A percentile compares a stretch with the other conserved stretches of the same genome.
Evolutionary conservation across 768 basidiomycete genomes (phyloP).

Genomic region (Amanita subjunquillea): DNA sequence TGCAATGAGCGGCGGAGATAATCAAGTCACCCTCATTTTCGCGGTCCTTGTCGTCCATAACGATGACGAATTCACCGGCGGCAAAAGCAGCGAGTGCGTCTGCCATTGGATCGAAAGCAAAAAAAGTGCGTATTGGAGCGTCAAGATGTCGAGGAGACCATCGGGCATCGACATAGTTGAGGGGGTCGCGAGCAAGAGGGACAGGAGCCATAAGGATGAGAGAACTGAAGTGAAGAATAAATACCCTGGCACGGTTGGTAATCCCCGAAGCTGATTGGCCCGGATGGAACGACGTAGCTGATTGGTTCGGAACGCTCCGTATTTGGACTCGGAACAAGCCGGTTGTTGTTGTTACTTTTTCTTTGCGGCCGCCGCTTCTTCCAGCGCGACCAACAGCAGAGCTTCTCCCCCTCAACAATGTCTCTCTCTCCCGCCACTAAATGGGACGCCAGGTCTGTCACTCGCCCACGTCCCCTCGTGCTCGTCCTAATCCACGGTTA

Average conservation of each 20-base stretch:
- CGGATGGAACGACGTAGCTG: constrained; percentile 15
- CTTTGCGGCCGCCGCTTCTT: constrained; percentile 13
- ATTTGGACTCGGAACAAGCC: constrained; percentile 22
- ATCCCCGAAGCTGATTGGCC: not conserved
- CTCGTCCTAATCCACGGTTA: constrained; percentile 14
- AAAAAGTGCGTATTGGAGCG: constrained; percentile 25
- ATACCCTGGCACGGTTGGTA: not conserved
- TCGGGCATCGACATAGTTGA: constrained; percentile 2
- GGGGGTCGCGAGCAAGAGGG: constrained; percentile 8
- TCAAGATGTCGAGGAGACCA: constrained; percentile 28
- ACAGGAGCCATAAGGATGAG: constrained; percentile 20
- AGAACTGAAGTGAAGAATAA: not conserved
- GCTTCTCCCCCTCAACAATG: constrained; percentile 29
- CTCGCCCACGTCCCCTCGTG: not conserved
- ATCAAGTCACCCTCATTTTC: constrained; percentile 99
- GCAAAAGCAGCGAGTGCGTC: constrained; percentile 69
- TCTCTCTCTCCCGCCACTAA: constrained; percentile 43
- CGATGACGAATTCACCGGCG: constrained; percentile 85
- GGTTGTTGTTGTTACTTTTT: constrained; percentile 18
- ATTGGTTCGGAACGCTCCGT: constrained; percentile 21
- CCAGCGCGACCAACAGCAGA: constrained; percentile 7
- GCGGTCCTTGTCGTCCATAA: constrained; percentile 92
- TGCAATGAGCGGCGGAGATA: constrained; percentile 73
- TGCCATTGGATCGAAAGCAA: constrained; percentile 73
- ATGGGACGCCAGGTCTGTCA: constrained; percentile 63